A percentile compares a stretch with the other conserved stretches of the same genome.
Conservation (phyloP, 1,284 basidiomycete genomes). For the Trichosporon ovoides region DNA sequence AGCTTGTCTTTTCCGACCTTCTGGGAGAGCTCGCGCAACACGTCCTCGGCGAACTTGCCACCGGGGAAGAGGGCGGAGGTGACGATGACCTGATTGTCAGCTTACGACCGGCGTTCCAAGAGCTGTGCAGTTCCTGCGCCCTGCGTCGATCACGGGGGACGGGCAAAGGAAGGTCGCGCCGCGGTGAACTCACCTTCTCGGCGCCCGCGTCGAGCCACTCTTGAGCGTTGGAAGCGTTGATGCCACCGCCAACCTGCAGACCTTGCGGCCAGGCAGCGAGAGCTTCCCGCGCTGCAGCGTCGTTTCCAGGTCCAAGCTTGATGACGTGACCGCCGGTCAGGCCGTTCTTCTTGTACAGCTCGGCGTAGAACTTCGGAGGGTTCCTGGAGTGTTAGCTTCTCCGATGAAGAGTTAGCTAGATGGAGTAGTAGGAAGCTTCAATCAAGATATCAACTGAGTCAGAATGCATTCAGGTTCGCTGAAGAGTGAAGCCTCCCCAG, state of each 20-base stretch:
- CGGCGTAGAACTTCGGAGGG: constrained; percentile 73
- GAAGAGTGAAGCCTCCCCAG: no score
- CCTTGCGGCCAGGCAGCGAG: constrained; percentile 75
- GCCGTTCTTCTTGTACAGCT: constrained; percentile 64
- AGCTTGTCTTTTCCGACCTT: constrained; percentile 76
- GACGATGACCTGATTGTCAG: constrained; percentile 71
- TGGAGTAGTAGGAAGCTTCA: no score
- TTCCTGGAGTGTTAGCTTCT: constrained; percentile 57
- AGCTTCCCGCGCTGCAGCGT: constrained; percentile 76
- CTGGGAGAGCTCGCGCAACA: constrained; percentile 62
- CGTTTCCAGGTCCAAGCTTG: constrained; percentile 85
- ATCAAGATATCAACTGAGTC: no score
- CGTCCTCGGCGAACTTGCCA: constrained; percentile 68
- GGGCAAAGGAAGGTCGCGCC: no score
- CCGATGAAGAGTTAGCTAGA: no score
- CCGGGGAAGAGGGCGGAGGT: constrained; percentile 91
- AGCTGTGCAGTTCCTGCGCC: no score
- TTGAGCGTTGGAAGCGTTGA: constrained; percentile 71
- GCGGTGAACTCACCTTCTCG: constrained; percentile 75
- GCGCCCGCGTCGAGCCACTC: constrained; percentile 87
- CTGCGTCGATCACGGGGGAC: no score
- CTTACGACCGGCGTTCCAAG: no score
- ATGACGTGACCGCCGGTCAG: constrained; percentile 91
- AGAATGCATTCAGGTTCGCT: no score
- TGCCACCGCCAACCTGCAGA: constrained; percentile 91